A percentile compares a stretch with the other conserved stretches of the same genome.
Conservation (phyloP, 129 eudicot genomes). For the Saposhnikovia divaricata region DNA sequence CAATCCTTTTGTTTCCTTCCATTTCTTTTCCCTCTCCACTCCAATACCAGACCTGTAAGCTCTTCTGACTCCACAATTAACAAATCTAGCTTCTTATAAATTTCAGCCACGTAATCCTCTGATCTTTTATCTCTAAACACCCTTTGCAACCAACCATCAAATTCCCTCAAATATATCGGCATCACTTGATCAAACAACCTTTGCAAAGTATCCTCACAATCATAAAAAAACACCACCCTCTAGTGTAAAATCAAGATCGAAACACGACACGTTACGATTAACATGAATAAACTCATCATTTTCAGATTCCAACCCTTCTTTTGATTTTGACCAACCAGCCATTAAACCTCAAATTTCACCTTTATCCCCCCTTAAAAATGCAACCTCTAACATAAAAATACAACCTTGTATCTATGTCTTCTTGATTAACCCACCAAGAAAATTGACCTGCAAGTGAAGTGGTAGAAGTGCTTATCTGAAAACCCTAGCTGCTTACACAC, state of each 20-base stretch:
- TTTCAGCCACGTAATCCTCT: constrained; percentile 22
- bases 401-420: too few relatives aligned
- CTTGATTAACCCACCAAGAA: too few relatives aligned
- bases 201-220: constrained; percentile 35
- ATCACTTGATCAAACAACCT: constrained; percentile 60
- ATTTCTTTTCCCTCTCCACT: too few relatives aligned
- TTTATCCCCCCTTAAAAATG: constrained; percentile 8
- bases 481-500: too few relatives aligned
- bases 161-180: constrained; percentile 41
- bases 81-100: constrained; percentile 40
- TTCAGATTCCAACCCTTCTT: constrained; percentile 32
- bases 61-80: constrained; percentile 34
- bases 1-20: too few relatives aligned
- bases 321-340: constrained; percentile 37
- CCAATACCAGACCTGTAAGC: constrained; percentile 16
- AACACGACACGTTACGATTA: constrained; percentile 19
- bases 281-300: constrained; percentile 22
- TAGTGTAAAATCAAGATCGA: constrained; percentile 25
- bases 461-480: too few relatives aligned
- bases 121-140: constrained; percentile 18
- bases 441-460: too few relatives aligned
- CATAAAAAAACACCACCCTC: constrained; percentile 27
- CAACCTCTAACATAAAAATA: too few relatives aligned
- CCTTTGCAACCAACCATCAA: constrained; percentile 55
- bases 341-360: constrained; percentile 29